Conservation (phyloP, 371 early-diverging fungal genomes). For the Mucor plumbeus region DNA sequence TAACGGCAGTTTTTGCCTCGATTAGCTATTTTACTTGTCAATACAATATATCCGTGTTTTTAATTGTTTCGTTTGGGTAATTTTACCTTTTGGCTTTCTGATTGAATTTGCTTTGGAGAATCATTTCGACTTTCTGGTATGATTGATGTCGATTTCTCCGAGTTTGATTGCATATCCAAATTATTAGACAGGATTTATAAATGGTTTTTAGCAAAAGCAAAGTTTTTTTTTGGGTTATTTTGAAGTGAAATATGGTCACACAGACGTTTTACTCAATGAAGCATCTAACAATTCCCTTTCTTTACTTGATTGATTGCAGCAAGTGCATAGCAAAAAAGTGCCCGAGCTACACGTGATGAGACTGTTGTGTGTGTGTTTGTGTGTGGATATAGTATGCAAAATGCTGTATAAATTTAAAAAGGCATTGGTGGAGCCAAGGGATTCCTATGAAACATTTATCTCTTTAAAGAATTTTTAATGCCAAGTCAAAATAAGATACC, state of each 20-base stretch:
- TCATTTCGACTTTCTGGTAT: neutral
- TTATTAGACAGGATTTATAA: neutral
- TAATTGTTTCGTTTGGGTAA: neutral
- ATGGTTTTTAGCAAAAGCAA: neutral
- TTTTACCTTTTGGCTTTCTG: neutral
- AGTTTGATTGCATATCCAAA: neutral
- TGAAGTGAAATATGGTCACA: conserved; percentile 5
- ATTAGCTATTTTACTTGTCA: conserved; percentile 31
- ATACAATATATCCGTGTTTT: neutral
- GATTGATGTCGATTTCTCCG: neutral
- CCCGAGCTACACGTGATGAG: neutral
- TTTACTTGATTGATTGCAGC: no score
- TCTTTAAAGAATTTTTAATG: neutral
- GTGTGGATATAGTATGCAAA: neutral
- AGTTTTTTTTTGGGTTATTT: neutral
- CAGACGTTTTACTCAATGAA: neutral
- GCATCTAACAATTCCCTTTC: neutral
- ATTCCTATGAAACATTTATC: neutral
- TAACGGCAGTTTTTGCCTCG: conserved; percentile 50
- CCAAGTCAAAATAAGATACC: conserved; percentile 21
- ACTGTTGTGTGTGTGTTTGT: neutral
- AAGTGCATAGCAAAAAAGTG: neutral
- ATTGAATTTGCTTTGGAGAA: neutral
- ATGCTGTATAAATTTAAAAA: neutral
- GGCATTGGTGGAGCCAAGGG: conserved; percentile 2